Evolutionary conservation across 768 basidiomycete genomes (phyloP).

Genomic region (Podaxis sp.): DNA sequence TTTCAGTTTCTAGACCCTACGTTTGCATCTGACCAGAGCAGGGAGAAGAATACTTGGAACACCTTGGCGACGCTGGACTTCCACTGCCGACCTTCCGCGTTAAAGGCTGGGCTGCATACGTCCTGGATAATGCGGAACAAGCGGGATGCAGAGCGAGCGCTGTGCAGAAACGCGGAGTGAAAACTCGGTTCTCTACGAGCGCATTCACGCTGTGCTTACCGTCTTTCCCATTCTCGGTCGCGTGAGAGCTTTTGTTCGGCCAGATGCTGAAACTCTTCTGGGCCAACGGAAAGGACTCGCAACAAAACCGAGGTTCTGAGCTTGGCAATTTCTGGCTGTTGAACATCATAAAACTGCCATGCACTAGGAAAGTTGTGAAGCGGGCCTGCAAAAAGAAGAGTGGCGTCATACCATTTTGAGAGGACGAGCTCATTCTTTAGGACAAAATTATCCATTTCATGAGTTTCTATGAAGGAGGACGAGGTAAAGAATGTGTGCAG

Average conservation of each 20-base stretch:
- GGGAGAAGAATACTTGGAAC: constrained; percentile 59
- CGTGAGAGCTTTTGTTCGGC: constrained; percentile 40
- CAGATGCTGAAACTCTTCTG: constrained; percentile 58
- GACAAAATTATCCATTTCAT: constrained; percentile 75
- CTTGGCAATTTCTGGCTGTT: constrained; percentile 50
- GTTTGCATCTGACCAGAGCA: constrained; percentile 63
- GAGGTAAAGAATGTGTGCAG: constrained; percentile 58
- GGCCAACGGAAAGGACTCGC: constrained; percentile 60
- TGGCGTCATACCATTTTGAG: constrained; percentile 51
- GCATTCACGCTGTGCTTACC: constrained; percentile 37
- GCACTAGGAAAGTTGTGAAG: constrained; percentile 38
- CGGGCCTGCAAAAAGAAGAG: neutral
- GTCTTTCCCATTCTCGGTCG: constrained; percentile 43
- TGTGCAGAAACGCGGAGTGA: neutral
- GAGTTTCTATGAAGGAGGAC: constrained; percentile 57
- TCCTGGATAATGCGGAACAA: constrained; percentile 69
- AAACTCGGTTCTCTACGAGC: neutral
- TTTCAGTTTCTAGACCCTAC: constrained; percentile 32
- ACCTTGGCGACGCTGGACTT: constrained; percentile 57
- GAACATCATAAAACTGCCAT: constrained; percentile 70
- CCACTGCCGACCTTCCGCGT: constrained; percentile 68
- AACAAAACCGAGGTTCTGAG: constrained; percentile 58
- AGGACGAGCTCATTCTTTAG: constrained; percentile 59
- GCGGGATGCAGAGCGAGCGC: constrained; percentile 40
- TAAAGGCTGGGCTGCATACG: constrained; percentile 60